Evolutionary conservation across 345 rosid genomes (phyloP), one percentile per base, ranked within the genome.

Genomic region (Syzygium oleosum): DNA sequence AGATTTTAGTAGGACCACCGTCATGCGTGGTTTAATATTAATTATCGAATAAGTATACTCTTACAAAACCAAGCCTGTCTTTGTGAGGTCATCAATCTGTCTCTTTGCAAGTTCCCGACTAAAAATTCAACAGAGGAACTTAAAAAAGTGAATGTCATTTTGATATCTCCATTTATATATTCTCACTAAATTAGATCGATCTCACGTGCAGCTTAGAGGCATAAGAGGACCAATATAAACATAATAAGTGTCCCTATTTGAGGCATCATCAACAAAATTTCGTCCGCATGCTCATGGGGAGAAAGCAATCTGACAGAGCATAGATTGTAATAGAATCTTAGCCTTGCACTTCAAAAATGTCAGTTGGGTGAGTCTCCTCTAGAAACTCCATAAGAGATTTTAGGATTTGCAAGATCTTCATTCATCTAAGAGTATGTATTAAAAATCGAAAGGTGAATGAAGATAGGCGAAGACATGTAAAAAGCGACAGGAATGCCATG

Each of bases 41-140:
- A 41, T 41, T 41, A 41, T 5, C 4, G 43, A 4, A 41, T 4
- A 5, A 41, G 43, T 41, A 88, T 91, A 87, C 90, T 92, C 85
- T 93, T 92, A 27, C n/a, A 59, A n/a, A 91, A 94, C 98, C 98
- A 93, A 38, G 98, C 97, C 86, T 87, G 92, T 88, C 94, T 51
- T n/a, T n/a, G 97, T 95, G 89, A 93, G 92, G 56, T 88, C 87
- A 88, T 95, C 95, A 34, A 95, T 95, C 86, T 93, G 95, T 89
- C 96, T 95, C 92, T 89, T 95, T 15, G 96, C 93, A 89, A 93
- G 90, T 85, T 94, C 90, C 99, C 94, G 94, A 12, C 4, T 25
- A 87, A 59, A 34, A 54, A 77, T 53, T 87, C 43, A 54, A 6
- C 29, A 10, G 41, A 31, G 31, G 51, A 65, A 51, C 34, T 80